phyloP scores from a whole-genome alignment of 345 rosid species.

The Populus tremula region DNA sequence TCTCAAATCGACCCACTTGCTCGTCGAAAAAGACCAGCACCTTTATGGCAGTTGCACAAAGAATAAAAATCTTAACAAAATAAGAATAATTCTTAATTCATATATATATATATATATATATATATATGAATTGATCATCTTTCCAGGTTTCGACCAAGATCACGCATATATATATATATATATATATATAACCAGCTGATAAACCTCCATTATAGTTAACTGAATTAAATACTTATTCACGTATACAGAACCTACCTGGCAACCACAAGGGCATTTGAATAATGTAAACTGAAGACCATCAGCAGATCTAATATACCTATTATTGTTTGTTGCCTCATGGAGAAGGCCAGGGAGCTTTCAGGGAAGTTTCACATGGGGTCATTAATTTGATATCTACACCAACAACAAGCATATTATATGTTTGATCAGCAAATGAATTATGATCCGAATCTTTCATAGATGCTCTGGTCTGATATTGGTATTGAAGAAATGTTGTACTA shows the following conservation, averaged over 20 bases:
- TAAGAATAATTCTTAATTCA: no score
- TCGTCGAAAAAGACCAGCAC: background rate
- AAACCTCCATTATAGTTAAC: no score
- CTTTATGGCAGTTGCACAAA: background rate
- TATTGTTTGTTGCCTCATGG: slow-evolving; percentile 14
- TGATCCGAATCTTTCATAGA: slow-evolving; percentile 20
- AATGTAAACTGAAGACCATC: slow-evolving; percentile 16
- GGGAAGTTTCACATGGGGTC: slow-evolving; percentile 15
- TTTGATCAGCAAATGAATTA: background rate
- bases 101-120: no score
- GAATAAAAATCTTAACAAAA: background rate
- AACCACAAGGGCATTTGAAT: slow-evolving; percentile 7
- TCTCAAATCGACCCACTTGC: slow-evolving; percentile 4
- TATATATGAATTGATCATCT: no score
- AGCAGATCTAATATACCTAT: slow-evolving; percentile 10
- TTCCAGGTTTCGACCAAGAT: no score
- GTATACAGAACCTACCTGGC: background rate
- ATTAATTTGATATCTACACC: background rate
- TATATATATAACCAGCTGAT: no score
- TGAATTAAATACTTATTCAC: background rate
- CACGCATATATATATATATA: no score
- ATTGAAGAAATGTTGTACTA: background rate
- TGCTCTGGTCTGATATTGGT: background rate
- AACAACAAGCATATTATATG: background rate
- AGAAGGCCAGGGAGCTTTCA: slow-evolving; percentile 5